Evolutionary conservation across 768 basidiomycete species (phyloP), one percentile per base, ranked within the genome.

Genomic region (Pisolithus sp.): DNA sequence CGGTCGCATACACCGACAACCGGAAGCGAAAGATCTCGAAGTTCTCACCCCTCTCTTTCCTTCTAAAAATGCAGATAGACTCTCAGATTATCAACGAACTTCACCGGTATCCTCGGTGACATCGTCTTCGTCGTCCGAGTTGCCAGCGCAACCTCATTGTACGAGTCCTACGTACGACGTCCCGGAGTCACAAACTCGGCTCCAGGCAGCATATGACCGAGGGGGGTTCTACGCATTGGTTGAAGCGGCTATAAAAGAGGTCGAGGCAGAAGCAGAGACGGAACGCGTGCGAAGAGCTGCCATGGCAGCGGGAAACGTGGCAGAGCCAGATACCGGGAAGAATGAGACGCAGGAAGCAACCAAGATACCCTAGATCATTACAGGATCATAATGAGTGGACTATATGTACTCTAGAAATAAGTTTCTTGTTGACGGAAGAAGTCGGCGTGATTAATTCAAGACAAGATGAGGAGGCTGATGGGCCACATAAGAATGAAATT

Each of bases 201-300:
- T 89, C 10, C 60, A 69, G 41, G 72, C 62, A 6, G 83, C 83
- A 0, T 89, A 78, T 54, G 78, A 83, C 9, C 65, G 75, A 20
- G 83, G 78, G 5, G 85, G 86, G 0, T 67, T 86, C 28, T 58
- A 71, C 0, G 68, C 73, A 2, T 86, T 84, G 82, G 69, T 73
- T 9, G 71, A 79, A 49, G 72, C 69, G n/a, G 81, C 73, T 1
- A 56, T 72, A 49, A 68, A 68, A 24, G 86, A 86, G 61, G 53
- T 82, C 45, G 83, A 86, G 59, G 73, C 72, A 0, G 86, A 88
- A 59, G 71, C 68, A 0, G 66, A 75, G 39, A 53, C 74, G 12
- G 84, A 85, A 59, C 65, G 79, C 45, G 59, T 62, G 17, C 73
- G 38, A 21, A 59, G 46, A 30, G 48, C 31, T 45, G 43, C 23